These are phyloP conservation scores for Batrachochytrium dendrobatidis DNA, from an alignment of 371 early-diverging fungal species.

Conservation along the genomic window DNA sequence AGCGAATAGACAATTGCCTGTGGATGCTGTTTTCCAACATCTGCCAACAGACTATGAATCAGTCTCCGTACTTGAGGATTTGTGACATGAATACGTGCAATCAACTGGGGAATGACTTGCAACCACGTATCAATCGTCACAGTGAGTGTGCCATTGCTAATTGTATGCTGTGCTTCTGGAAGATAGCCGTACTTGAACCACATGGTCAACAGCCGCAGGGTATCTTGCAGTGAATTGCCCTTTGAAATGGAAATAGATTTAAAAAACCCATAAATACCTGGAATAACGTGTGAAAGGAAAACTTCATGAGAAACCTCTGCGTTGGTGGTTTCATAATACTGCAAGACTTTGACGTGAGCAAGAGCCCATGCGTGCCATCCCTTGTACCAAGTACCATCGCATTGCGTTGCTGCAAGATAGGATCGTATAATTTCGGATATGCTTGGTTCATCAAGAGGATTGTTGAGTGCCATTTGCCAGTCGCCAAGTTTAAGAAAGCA, in stretches of 20 bases:
- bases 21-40: slow-evolving; percentile 92
- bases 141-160: slow-evolving; percentile 80
- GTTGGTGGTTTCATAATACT: slow-evolving; percentile 59
- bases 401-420: slow-evolving; percentile 80
- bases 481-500: slow-evolving; percentile 90
- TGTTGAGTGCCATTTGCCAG: slow-evolving; percentile 80
- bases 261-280: slow-evolving; percentile 79
- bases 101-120: slow-evolving; percentile 93
- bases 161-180: slow-evolving; percentile 75
- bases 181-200: slow-evolving; percentile 96
- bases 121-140: slow-evolving; percentile 95
- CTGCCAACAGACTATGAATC: slow-evolving; percentile 83
- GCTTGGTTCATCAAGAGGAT: slow-evolving; percentile 59
- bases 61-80: slow-evolving; percentile 74
- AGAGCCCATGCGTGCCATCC: slow-evolving; percentile 98
- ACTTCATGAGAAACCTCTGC: slow-evolving; percentile 46
- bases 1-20: slow-evolving; percentile 95
- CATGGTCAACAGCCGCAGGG: slow-evolving; percentile 84
- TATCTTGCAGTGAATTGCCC: slow-evolving; percentile 91
- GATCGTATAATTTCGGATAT: slow-evolving; percentile 77
- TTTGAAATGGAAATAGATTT: slow-evolving; percentile 88
- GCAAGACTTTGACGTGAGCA: slow-evolving; percentile 85
- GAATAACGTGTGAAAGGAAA: slow-evolving; percentile 57
- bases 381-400: slow-evolving; percentile 94
- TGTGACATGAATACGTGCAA: slow-evolving; percentile 91